Conservation (phyloP, 2,329 filamentous ascomycete species). For the Shiraia sp. region DNA sequence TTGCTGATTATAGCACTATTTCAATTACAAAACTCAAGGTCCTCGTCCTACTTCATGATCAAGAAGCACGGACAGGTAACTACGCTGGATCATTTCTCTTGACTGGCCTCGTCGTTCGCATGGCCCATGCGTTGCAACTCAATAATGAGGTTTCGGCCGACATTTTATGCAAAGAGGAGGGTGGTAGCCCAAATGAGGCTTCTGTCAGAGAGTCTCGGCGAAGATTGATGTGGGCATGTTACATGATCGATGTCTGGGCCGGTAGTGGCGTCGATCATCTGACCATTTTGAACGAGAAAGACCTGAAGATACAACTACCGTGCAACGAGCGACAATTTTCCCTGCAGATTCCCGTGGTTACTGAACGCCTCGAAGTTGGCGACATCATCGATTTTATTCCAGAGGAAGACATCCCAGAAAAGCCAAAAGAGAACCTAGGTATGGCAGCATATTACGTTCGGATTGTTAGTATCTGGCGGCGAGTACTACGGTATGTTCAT, state of each 20-base stretch:
- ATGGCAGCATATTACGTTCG: slow-evolving; percentile 39
- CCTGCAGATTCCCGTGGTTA: slow-evolving; percentile 36
- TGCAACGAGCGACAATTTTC: slow-evolving; percentile 39
- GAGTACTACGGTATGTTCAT: slow-evolving; percentile 29
- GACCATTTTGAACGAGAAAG: slow-evolving; percentile 37
- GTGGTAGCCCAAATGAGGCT: slow-evolving; percentile 31
- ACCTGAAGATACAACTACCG: slow-evolving; percentile 38
- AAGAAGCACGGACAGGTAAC: slow-evolving; percentile 37
- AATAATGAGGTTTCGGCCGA: slow-evolving; percentile 36
- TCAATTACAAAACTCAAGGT: slow-evolving; percentile 38
- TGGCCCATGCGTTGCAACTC: slow-evolving; percentile 38
- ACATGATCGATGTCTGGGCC: slow-evolving; percentile 42
- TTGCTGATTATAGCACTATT: slow-evolving; percentile 39
- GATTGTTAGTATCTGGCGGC: slow-evolving; percentile 38
- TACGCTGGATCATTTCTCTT: slow-evolving; percentile 38
- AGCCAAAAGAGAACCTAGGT: slow-evolving; percentile 35
- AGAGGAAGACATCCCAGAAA: slow-evolving; percentile 29
- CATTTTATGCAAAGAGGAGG: slow-evolving; percentile 31
- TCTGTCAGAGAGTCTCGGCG: slow-evolving; percentile 35
- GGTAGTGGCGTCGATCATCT: slow-evolving; percentile 39
- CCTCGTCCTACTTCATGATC: slow-evolving; percentile 35
- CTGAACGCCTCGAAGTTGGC: slow-evolving; percentile 30
- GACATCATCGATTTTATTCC: slow-evolving; percentile 29
- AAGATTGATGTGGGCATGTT: slow-evolving; percentile 41
- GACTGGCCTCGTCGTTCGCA: slow-evolving; percentile 36